Percentiles rank a stretch among this genome's conserved stretches.
phyloP scores from a whole-genome alignment of 176 grass and related monocot genomes.

The Eremochloa ophiuroides region DNA sequence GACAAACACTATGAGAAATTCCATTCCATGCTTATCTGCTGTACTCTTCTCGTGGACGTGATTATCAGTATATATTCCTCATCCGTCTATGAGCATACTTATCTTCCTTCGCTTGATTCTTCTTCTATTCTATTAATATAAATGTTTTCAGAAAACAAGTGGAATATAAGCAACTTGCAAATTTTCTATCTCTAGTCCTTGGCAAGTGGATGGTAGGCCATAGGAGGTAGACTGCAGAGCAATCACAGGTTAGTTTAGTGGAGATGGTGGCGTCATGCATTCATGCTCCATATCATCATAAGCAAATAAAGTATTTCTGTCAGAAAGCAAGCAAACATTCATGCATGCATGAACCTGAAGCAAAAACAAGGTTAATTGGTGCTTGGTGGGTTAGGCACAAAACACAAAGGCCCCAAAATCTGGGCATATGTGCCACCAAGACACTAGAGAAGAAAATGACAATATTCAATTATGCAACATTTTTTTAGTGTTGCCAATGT shows the following conservation, averaged over 20 bases:
- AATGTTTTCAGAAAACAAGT: conserved; percentile 15
- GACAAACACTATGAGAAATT: conserved; percentile 8
- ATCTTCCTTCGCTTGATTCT: conserved; percentile 32
- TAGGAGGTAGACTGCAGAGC: conserved; percentile 28
- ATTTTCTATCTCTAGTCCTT: conserved; percentile 17
- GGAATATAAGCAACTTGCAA: conserved; percentile 24
- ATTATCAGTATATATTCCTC: conserved; percentile 31
- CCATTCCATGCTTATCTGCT: conserved; percentile 20
- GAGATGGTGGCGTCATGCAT: conserved; percentile 36
- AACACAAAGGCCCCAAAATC: conserved; percentile 36
- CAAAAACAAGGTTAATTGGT: conserved; percentile 18
- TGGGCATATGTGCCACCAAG: conserved; percentile 12
- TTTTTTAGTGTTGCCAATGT: conserved; percentile 11
- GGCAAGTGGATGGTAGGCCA: conserved; percentile 52
- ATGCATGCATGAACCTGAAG: conserved; percentile 33
- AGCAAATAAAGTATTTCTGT: not conserved
- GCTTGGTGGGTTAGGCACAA: conserved; percentile 40
- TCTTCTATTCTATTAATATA: not conserved
- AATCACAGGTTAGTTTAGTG: conserved; percentile 52
- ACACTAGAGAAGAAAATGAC: not conserved
- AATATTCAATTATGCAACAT: not conserved
- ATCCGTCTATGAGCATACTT: conserved; percentile 27
- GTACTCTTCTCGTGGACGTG: conserved; percentile 21
- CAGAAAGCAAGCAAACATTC: not conserved
- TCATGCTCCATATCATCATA: conserved; percentile 23